Evolutionary conservation across 805 yeast species (phyloP).

Genomic region (Metschnikowia chrysomelidarum): DNA sequence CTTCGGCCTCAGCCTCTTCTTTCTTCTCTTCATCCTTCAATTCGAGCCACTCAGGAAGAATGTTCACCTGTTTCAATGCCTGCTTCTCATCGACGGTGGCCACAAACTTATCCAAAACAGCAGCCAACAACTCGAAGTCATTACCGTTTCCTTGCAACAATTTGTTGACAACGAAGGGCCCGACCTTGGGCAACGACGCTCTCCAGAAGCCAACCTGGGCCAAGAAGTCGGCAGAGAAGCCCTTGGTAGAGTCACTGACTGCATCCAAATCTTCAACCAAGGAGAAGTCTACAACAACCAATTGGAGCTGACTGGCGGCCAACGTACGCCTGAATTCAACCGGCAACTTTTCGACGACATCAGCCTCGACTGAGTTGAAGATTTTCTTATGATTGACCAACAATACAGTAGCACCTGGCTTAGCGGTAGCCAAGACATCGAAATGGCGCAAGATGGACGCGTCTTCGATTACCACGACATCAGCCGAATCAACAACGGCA

Average conservation of each 20-base stretch:
- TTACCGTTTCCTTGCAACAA: conserved; percentile 79
- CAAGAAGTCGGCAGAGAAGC: conserved; percentile 70
- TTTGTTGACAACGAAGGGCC: conserved; percentile 68
- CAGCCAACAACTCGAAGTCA: conserved; percentile 75
- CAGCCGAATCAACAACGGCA: conserved; percentile 53
- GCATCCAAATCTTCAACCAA: conserved; percentile 60
- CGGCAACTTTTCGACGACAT: conserved; percentile 54
- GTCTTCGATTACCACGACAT: conserved; percentile 63
- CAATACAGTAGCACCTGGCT: conserved; percentile 51
- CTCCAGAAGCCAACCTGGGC: conserved; percentile 82
- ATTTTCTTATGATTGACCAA: conserved; percentile 37
- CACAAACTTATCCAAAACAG: conserved; percentile 64
- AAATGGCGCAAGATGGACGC: conserved; percentile 50
- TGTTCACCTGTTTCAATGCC: conserved; percentile 37
- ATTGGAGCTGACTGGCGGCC: conserved; percentile 49
- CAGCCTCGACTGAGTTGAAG: conserved; percentile 43
- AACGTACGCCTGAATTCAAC: conserved; percentile 49
- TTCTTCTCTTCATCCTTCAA: conserved; percentile 24
- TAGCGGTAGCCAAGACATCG: conserved; percentile 62
- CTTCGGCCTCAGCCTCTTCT: conserved; percentile 23
- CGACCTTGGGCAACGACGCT: conserved; percentile 57
- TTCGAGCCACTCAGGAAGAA: conserved; percentile 33
- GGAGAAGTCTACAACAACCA: conserved; percentile 61
- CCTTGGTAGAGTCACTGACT: conserved; percentile 55
- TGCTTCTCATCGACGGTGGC: conserved; percentile 52